phyloP scores from a whole-genome alignment of 495 filamentous ascomycete genomes.

The Trichoderma asperelloides region DNA sequence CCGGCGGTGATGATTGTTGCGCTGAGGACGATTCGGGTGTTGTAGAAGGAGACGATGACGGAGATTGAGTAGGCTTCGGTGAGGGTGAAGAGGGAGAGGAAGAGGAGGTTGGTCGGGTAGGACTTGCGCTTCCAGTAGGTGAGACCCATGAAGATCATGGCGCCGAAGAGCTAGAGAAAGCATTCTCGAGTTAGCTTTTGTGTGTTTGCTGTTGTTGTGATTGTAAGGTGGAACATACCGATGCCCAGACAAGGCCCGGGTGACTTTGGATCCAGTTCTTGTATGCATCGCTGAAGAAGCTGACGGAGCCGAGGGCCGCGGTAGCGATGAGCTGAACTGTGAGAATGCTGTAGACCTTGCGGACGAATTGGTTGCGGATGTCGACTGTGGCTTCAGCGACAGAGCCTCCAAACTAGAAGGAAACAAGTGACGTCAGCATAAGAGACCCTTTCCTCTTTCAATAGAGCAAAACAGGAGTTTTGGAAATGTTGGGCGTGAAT shows the following conservation, averaged over 20 bases:
- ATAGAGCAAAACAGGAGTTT: not conserved
- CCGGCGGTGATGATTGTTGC: conserved; percentile 84
- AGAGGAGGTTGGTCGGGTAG: conserved; percentile 89
- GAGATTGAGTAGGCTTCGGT: conserved; percentile 90
- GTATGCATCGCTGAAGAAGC: conserved; percentile 75
- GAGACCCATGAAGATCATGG: conserved; percentile 71
- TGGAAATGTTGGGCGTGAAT: conserved; percentile 7
- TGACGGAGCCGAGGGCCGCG: conserved; percentile 66
- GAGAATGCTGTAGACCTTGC: conserved; percentile 56
- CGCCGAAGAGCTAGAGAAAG: conserved; percentile 50
- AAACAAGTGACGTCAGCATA: not conserved
- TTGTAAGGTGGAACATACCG: conserved; percentile 41
- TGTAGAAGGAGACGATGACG: conserved; percentile 83
- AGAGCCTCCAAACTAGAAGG: conserved; percentile 66
- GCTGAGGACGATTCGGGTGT: conserved; percentile 72
- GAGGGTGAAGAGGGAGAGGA: conserved; percentile 84
- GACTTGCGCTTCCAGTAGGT: conserved; percentile 98
- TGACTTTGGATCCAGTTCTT: conserved; percentile 80
- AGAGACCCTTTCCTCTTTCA: not conserved
- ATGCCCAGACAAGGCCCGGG: conserved; percentile 75
- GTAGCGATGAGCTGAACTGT: conserved; percentile 87
- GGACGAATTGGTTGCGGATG: conserved; percentile 95
- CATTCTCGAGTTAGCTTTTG: conserved; percentile 12
- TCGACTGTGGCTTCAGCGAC: conserved; percentile 89
- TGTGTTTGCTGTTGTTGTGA: not conserved